Evolutionary conservation across 2,329 filamentous ascomycete species (phyloP).

Genomic region (Blumeria hordei): DNA sequence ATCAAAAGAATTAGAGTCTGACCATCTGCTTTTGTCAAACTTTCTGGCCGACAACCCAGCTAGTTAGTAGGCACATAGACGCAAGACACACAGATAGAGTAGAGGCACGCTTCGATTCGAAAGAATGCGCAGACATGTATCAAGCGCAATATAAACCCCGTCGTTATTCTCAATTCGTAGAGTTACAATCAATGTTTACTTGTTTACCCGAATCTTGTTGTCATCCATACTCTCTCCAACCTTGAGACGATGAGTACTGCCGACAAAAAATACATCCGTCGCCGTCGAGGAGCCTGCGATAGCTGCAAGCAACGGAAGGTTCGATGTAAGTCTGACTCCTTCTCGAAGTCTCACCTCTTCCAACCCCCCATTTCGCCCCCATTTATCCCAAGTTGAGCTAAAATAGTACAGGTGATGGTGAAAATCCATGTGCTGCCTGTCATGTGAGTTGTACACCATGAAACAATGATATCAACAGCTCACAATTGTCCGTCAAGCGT

Average conservation of each 20-base stretch:
- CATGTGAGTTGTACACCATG: background rate
- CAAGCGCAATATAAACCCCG: background rate
- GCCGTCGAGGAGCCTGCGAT: background rate
- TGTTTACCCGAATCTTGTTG: background rate
- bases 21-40: background rate
- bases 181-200: background rate
- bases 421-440: background rate
- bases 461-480: background rate
- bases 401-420: background rate
- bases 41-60: background rate
- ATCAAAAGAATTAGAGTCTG: background rate
- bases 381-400: background rate
- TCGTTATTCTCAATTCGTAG: background rate
- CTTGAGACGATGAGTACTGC: background rate
- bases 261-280: background rate
- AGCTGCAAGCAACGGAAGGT: background rate
- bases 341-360: no score
- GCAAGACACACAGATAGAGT: background rate
- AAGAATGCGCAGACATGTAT: background rate
- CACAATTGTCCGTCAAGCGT: background rate
- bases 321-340: background rate
- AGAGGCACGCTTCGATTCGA: background rate
- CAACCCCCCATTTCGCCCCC: no score
- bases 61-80: background rate
- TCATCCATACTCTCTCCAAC: background rate